phyloP scores from a whole-genome alignment of 2,329 filamentous ascomycete genomes.

The Tolypocladium tropicale region DNA sequence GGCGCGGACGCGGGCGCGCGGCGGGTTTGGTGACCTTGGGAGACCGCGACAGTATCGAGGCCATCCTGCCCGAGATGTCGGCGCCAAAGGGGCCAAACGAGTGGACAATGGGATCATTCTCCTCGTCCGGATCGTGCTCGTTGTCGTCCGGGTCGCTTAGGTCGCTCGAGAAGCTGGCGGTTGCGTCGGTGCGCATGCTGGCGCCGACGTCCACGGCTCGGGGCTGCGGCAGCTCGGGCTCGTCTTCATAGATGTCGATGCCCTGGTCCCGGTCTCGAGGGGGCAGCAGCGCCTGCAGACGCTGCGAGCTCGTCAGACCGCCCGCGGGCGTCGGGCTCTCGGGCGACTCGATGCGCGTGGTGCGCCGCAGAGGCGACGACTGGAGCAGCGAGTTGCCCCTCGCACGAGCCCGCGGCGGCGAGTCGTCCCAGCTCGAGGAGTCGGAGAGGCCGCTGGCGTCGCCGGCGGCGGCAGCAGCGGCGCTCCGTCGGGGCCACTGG shows the following conservation, averaged over 20 bases:
- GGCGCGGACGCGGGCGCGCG: constrained; percentile 13
- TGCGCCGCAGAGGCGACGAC: constrained; percentile 49
- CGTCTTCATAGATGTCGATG: constrained; percentile 67
- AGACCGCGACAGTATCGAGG: constrained; percentile 63
- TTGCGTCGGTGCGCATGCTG: constrained; percentile 40
- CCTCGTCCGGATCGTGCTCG: constrained; percentile 68
- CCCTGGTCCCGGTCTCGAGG: constrained; percentile 25
- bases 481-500: constrained; percentile 64
- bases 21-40: constrained; percentile 35
- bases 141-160: constrained; percentile 49
- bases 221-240: constrained; percentile 32
- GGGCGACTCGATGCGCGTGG: constrained; percentile 57
- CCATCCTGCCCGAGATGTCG: constrained; percentile 72
- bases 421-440: constrained; percentile 63
- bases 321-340: constrained; percentile 51
- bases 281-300: constrained; percentile 34
- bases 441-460: constrained; percentile 43
- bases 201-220: constrained; percentile 17
- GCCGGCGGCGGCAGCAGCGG: constrained; percentile 4
- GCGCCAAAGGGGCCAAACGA: constrained; percentile 87
- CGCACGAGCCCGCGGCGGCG: constrained; percentile 30
- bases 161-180: constrained; percentile 48
- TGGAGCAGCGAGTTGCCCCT: constrained; percentile 34
- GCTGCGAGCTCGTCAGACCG: constrained; percentile 28
- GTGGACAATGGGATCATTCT: constrained; percentile 87